Percentiles rank a stretch among this genome's conserved stretches.
Conservation (phyloP, 192 early-diverging fungal species). For the Linderina pennispora region DNA sequence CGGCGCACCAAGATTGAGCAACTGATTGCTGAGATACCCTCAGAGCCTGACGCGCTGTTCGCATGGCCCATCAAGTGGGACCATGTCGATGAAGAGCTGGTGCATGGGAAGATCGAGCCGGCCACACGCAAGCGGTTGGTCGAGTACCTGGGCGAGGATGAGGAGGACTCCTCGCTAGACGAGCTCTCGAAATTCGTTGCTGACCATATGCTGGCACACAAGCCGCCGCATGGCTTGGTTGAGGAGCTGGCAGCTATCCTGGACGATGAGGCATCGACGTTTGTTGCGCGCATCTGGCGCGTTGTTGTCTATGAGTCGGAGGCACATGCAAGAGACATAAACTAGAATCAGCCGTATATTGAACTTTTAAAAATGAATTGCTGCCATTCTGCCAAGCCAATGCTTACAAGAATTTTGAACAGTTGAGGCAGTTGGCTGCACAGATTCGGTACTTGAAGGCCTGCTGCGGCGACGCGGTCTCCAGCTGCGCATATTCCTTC, state of each 20-base stretch:
- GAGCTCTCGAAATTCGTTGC: constrained; percentile 78
- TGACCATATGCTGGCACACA: constrained; percentile 58
- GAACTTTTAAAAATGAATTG: neutral
- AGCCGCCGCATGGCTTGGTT: constrained; percentile 59
- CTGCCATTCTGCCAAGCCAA: too few species aligned
- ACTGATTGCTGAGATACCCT: constrained; percentile 13
- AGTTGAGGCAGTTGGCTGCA: constrained; percentile 18
- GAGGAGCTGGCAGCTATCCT: constrained; percentile 77
- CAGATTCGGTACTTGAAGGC: constrained; percentile 33
- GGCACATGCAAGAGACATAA: neutral
- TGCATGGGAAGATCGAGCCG: constrained; percentile 63
- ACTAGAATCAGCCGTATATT: too few species aligned
- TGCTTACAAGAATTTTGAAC: constrained; percentile 12
- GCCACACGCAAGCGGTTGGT: constrained; percentile 74
- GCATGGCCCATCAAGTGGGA: constrained; percentile 29
- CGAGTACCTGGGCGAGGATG: constrained; percentile 69
- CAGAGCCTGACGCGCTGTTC: constrained; percentile 15
- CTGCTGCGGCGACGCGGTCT: constrained; percentile 16
- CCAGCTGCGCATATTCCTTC: constrained; percentile 11
- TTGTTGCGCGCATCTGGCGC: constrained; percentile 88
- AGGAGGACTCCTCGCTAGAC: constrained; percentile 50
- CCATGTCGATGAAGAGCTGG: constrained; percentile 32
- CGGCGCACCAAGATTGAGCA: constrained; percentile 3
- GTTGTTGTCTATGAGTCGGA: constrained; percentile 2
- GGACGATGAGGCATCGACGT: constrained; percentile 79